Conservation (phyloP, 1,139 yeast genomes). For the Geotrichum carabidarum region DNA sequence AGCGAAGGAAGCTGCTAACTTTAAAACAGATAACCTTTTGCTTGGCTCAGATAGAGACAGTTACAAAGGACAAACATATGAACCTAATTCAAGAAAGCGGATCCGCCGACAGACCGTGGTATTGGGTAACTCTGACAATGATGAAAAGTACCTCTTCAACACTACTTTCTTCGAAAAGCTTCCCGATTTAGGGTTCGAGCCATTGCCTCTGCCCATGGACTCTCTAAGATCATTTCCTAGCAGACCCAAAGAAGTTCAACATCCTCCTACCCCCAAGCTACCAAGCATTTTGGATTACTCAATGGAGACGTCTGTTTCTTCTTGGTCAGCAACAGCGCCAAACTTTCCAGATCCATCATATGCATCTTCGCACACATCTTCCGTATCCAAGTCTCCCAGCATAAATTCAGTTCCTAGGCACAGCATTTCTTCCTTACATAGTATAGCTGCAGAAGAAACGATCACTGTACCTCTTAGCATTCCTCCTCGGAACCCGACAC, state of each 20-base stretch:
- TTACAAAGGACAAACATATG: neutral
- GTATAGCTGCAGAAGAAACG: too few relatives aligned
- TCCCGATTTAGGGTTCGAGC: neutral
- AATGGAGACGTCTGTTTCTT: neutral
- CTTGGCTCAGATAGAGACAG: too few relatives aligned
- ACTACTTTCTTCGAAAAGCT: neutral
- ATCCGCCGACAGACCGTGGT: conserved; percentile 8
- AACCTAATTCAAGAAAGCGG: neutral
- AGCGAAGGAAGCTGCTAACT: too few relatives aligned
- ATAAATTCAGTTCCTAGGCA: too few relatives aligned
- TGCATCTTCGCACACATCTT: neutral
- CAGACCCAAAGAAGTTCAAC: too few relatives aligned
- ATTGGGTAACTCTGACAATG: neutral
- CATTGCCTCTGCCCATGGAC: neutral
- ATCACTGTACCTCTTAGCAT: too few relatives aligned
- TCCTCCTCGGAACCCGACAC: too few relatives aligned
- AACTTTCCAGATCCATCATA: neutral
- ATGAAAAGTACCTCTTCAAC: neutral
- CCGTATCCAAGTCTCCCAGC: too few relatives aligned
- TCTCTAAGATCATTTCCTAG: neutral
- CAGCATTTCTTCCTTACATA: too few relatives aligned
- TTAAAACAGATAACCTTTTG: too few relatives aligned
- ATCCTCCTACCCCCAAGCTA: neutral
- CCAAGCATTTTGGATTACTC: neutral
- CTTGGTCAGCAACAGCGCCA: neutral